Base-by-base conservation (phyloP, 2,329 filamentous ascomycete species). In the Calycina herbarum region DNA sequence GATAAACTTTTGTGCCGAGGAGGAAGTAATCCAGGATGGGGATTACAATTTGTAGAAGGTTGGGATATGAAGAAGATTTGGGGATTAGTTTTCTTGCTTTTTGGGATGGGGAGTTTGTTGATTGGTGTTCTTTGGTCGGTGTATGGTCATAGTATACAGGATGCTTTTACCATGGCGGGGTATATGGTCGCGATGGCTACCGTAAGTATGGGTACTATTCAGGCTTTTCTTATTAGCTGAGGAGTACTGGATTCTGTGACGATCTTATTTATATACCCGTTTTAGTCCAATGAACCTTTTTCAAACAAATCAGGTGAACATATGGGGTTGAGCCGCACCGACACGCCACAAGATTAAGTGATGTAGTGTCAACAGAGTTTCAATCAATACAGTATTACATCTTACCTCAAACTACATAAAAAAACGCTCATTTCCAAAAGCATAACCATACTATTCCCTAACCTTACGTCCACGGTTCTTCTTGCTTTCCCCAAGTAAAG, bases 141-240 rank as follows among this genome's bases (percentile, higher is more conserved):
- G 2, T 68, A 58, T 63, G 45, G 62, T 24, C 67, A 70, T 57
- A 68, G 64, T 61, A 63, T 72, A 20, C 71, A 72, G 29, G 68
- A 72, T 66, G 69, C 68, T 4, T 72, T 71, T 42, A 48, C 67
- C 4, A 67, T 71, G 40, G 62, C 69, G 42, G 64, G 62, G 3
- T 73, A 72, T 57, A 67, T 70, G 63, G 64, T 68, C n/a, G 69
- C 68, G 7, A 67, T 71, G 40, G 64, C 63, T 17, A 64, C 64
- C 3, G 57, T 72, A 2, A 67, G 51, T 40, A 57, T 71, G 27
- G 70, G 70, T 3, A 69, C 66, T 56, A 8, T 69, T 8, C 69
- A 68, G 40, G 64, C 83, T 84, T 42, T 68, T 48, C 42, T 70
- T 13, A 40, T 65, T 3, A 63, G 60, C 62, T 71, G 17, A 61